A percentile compares a stretch with the other conserved stretches of the same genome.
Conservation (phyloP, 2,329 filamentous ascomycete genomes). For the Phaeoacremonium minimum region DNA sequence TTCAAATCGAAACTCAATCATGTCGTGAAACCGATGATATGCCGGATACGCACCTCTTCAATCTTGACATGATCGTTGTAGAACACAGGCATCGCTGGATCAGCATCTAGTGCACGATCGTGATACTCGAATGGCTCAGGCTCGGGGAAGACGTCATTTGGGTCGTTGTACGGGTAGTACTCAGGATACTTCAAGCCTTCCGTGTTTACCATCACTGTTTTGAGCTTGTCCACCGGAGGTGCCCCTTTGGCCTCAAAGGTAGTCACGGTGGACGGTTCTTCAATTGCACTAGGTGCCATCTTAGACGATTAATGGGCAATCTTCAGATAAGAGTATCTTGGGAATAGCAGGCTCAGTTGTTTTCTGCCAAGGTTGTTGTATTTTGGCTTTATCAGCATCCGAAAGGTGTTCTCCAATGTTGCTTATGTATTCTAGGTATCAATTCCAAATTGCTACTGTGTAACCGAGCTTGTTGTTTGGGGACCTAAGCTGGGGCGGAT, state of each 20-base stretch:
- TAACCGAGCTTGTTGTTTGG: too few relatives aligned
- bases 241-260: neutral
- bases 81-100: conserved; percentile 1
- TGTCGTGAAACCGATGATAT: too few relatives aligned
- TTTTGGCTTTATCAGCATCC: too few relatives aligned
- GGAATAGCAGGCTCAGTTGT: too few relatives aligned
- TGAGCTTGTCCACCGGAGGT: neutral
- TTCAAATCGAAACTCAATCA: too few relatives aligned
- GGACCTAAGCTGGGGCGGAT: neutral
- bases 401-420: too few relatives aligned
- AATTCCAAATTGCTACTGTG: too few relatives aligned
- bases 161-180: conserved; percentile 1
- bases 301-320: too few relatives aligned
- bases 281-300: conserved; percentile 1
- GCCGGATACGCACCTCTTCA: neutral
- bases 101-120: neutral
- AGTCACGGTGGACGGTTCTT: neutral
- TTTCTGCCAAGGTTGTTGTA: too few relatives aligned
- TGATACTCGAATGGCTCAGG: conserved; percentile 1
- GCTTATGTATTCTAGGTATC: too few relatives aligned
- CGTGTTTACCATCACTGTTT: neutral
- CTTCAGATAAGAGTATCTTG: too few relatives aligned
- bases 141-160: conserved; percentile 1
- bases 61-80: conserved; percentile 1
- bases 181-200: conserved; percentile 1